Base-by-base conservation (phyloP, 2,329 filamentous ascomycete genomes). In the Aureobasidium mangrovei region DNA sequence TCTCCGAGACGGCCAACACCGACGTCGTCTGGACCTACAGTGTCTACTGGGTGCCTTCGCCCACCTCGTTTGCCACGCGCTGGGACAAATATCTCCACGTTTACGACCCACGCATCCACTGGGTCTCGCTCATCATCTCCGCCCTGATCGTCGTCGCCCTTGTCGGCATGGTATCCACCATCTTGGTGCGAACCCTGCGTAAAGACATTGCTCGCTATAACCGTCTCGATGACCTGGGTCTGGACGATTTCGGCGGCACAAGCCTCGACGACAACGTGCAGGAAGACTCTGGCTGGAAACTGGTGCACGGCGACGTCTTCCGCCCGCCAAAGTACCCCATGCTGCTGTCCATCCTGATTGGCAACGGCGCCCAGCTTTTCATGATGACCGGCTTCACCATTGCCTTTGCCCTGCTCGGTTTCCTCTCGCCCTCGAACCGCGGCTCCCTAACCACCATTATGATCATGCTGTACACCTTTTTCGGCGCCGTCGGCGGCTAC, bases 21-120 rank as follows among this genome's bases (percentile, higher is more conserved):
- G 72, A 78, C 24, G 88, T 96, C 26, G 81, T 83, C 2, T 98
- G 88, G 74, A 95, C 90, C 4, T 98, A 98, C 74, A 89, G 86
- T 60, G 88, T 97, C 10, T 86, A 85, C 70, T 98, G 93, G 93
- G 80, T 79, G 55, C 81, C 83, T 61, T 96, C 90, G 0, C 67
- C 78, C 0, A 97, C 91, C 1, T 88, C 86, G 1, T 98, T 95
- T 85, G 93, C 93, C 29, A 98, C 93, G 9, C 82, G 93, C 60
- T 98, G 93, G 93, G 93, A 98, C 77, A 97, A 95, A 72, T 97
- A 97, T 68, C 79, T 98, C 35, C 91, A 97, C 65, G 91, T 98
- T 31, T 94, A 91, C 66, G 91, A 97, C 69, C 91, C 93, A 51
- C 94, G 93, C 76, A 97, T 98, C 63, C 93, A 98, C 70, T 98